Evolutionary conservation across 768 basidiomycete genomes (phyloP).

Genomic region (Ramaria sp.): DNA sequence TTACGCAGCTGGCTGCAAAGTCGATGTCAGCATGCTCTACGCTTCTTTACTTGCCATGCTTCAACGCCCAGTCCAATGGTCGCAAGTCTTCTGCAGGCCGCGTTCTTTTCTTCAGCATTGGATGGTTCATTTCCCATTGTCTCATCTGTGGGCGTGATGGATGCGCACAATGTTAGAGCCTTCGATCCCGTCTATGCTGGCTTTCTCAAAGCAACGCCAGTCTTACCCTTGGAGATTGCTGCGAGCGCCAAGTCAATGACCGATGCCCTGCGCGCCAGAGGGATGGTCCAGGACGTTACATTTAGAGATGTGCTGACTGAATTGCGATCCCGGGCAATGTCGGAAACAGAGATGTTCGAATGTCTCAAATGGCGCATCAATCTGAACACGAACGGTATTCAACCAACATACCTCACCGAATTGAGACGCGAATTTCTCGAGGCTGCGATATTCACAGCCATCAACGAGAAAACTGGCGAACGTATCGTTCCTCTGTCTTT

Average conservation of each 20-base stretch:
- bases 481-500: conserved; percentile 58
- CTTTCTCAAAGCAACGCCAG: conserved; percentile 72
- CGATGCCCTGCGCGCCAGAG: conserved; percentile 44
- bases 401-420: conserved; percentile 20
- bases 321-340: conserved; percentile 57
- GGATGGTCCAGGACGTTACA: conserved; percentile 60
- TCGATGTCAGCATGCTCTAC: conserved; percentile 67
- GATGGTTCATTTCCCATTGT: conserved; percentile 53
- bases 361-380: conserved; percentile 82
- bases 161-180: conserved; percentile 55
- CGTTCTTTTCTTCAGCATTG: conserved; percentile 63
- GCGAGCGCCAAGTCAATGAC: conserved; percentile 50
- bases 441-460: conserved; percentile 50
- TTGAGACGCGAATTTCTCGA: conserved; percentile 51
- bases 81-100: conserved; percentile 53
- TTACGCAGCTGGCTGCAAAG: conserved; percentile 39
- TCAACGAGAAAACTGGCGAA: conserved; percentile 27
- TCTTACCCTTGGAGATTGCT: conserved; percentile 53
- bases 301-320: conserved; percentile 79
- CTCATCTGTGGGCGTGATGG: conserved; percentile 61
- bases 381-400: conserved; percentile 29
- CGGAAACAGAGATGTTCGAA: conserved; percentile 61
- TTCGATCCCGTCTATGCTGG: conserved; percentile 58
- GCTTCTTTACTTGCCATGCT: conserved; percentile 80
- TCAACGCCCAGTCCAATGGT: conserved; percentile 85